phyloP scores from a whole-genome alignment of 345 rosid species.

The Anacardium occidentale region DNA sequence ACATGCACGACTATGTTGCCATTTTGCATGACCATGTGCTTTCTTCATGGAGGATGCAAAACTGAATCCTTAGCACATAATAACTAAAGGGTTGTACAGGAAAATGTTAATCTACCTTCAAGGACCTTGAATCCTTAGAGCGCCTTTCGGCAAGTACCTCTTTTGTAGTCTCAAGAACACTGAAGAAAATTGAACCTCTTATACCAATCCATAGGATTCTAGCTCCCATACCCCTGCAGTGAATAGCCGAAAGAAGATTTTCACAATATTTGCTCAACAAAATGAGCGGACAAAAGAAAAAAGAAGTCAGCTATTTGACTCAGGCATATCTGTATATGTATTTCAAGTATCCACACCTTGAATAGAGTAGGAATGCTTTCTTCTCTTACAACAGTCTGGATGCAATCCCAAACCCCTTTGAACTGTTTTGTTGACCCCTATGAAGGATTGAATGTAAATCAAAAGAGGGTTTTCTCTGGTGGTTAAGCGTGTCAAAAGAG shows the following conservation, averaged over 20 bases:
- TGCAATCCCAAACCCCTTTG: conserved; percentile 67
- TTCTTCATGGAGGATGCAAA: too few species aligned
- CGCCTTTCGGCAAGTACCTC: conserved; percentile 45
- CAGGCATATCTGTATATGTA: background rate
- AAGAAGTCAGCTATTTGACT: background rate
- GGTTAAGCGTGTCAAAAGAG: background rate
- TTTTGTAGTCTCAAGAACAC: conserved; percentile 66
- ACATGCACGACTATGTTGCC: too few species aligned
- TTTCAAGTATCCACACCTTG: conserved; percentile 42
- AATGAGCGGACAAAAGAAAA: too few species aligned
- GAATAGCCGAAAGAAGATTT: background rate
- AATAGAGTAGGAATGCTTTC: conserved; percentile 70
- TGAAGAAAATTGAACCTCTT: conserved; percentile 74
- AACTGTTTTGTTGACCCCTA: conserved; percentile 68
- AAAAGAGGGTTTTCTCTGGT: background rate
- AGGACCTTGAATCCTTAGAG: conserved; percentile 6
- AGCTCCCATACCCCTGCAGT: conserved; percentile 74
- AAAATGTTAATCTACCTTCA: conserved; percentile 10
- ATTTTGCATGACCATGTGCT: too few species aligned
- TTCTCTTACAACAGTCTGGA: conserved; percentile 54
- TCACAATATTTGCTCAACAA: background rate
- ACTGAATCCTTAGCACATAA: background rate
- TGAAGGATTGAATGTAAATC: background rate
- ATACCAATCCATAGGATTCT: conserved; percentile 74
- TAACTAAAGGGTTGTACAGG: background rate